Conservation (phyloP, 2,329 filamentous ascomycete species). For the Proliferodiscus dingleyae region DNA sequence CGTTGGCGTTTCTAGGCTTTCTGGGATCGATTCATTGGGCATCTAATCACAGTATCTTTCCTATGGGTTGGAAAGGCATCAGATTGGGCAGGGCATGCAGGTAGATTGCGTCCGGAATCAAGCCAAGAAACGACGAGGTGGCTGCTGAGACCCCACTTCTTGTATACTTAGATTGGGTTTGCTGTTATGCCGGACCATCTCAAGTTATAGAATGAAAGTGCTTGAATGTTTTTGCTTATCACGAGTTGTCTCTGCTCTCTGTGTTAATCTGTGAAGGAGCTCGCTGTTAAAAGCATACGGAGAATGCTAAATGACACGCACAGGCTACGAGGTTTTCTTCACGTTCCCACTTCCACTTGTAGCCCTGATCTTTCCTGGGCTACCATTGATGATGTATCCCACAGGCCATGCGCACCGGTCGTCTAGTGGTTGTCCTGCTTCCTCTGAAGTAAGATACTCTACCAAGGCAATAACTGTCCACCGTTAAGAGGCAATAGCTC, state of each 20-base stretch:
- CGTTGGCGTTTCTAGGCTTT: conserved; percentile 6
- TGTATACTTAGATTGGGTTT: neutral
- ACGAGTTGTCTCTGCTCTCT: too few species aligned
- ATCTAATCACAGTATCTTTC: neutral
- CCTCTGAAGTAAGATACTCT: conserved; percentile 32
- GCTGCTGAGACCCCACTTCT: neutral
- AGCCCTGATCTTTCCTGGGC: neutral
- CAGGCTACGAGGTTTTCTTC: too few species aligned
- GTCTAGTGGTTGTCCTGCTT: conserved; percentile 26
- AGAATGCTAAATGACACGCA: too few species aligned
- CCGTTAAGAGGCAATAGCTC: neutral
- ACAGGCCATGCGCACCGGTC: conserved; percentile 29
- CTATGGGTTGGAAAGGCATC: neutral
- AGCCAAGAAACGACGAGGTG: neutral
- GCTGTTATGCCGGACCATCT: neutral
- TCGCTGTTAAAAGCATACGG: too few species aligned
- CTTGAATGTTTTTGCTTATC: too few species aligned
- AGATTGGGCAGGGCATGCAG: neutral
- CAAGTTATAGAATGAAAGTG: conserved; percentile 10
- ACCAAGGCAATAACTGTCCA: conserved; percentile 29
- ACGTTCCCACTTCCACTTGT: neutral
- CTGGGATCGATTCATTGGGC: neutral
- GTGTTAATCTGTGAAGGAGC: too few species aligned
- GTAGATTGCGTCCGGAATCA: neutral
- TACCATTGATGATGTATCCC: conserved; percentile 16